phyloP scores from a whole-genome alignment of 164 flowering plant genomes.

The Vitis riparia region DNA sequence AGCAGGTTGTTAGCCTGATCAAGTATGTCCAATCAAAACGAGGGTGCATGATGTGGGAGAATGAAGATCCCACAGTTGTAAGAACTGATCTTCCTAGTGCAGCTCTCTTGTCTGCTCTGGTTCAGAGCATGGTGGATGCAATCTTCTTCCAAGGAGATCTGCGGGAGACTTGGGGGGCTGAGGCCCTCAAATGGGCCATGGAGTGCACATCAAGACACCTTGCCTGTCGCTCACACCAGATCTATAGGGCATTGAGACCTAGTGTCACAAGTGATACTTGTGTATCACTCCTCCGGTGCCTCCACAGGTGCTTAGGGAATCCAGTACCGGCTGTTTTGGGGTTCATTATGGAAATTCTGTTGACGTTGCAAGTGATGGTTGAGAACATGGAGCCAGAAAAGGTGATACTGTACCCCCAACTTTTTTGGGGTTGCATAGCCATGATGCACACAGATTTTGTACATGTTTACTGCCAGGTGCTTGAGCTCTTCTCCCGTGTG shows the following conservation, averaged over 20 bases:
- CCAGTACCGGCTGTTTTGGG: slow-evolving; percentile 92
- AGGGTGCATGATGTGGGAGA: slow-evolving; percentile 99
- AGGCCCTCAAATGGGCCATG: slow-evolving; percentile 99
- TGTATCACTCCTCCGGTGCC: slow-evolving; percentile 90
- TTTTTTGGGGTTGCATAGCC: slow-evolving; percentile 99
- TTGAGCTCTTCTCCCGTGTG: slow-evolving; percentile 91
- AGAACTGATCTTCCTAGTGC: slow-evolving; percentile 93
- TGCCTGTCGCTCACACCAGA: slow-evolving; percentile 98
- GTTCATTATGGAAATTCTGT: slow-evolving; percentile 85
- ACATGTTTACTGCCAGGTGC: slow-evolving; percentile 96
- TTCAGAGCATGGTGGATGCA: slow-evolving; percentile 99
- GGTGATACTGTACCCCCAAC: slow-evolving; percentile 96
- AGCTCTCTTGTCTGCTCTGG: slow-evolving; percentile 93
- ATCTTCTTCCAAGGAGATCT: slow-evolving; percentile 99
- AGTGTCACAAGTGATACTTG: slow-evolving; percentile 91
- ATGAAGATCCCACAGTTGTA: slow-evolving; percentile 86
- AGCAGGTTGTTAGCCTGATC: slow-evolving; percentile 95
- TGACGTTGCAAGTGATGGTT: slow-evolving; percentile 98
- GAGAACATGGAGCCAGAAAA: slow-evolving; percentile 99
- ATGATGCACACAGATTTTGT: slow-evolving; percentile 99
- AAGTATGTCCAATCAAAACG: slow-evolving; percentile 98
- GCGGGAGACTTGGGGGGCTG: slow-evolving; percentile 97
- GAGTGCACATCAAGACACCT: slow-evolving; percentile 99
- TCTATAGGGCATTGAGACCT: slow-evolving; percentile 93
- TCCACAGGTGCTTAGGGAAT: slow-evolving; percentile 87